A percentile compares a stretch with the other conserved stretches of the same genome.
These are phyloP conservation scores for Phytophthora constricta DNA, from an alignment of 352 stramenopile species.

Conservation along the genomic window DNA sequence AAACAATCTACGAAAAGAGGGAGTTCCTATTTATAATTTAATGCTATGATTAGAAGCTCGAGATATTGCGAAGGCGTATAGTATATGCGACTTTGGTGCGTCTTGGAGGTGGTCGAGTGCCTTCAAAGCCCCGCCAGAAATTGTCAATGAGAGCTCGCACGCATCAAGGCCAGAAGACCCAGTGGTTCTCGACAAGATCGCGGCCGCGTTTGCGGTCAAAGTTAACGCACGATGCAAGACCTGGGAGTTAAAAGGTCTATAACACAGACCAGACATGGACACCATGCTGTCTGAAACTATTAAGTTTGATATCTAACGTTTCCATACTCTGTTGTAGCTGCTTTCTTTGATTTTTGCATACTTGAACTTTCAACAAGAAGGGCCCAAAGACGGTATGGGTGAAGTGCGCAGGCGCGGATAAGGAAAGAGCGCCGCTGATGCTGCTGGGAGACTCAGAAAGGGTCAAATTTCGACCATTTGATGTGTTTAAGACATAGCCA, in stretches of 20 bases:
- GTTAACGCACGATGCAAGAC: background rate
- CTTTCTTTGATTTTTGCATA: constrained; percentile 1
- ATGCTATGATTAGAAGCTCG: background rate
- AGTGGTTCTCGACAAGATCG: background rate
- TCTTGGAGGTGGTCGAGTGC: background rate
- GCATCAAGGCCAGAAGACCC: constrained; percentile 3
- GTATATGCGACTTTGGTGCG: background rate
- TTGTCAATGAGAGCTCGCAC: constrained; percentile 1
- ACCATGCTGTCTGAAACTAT: no score
- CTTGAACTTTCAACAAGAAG: background rate
- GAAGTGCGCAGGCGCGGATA: background rate
- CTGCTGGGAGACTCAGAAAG: background rate
- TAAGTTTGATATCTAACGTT: no score
- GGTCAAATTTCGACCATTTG: constrained; percentile 4
- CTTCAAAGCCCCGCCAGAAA: background rate
- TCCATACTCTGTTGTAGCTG: background rate
- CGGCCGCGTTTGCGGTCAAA: background rate
- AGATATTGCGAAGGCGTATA: background rate
- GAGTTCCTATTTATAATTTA: constrained; percentile 6
- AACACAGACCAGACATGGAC: constrained; percentile 18
- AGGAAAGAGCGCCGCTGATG: constrained; percentile 1
- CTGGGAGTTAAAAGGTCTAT: background rate
- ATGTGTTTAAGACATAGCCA: background rate
- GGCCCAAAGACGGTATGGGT: constrained; percentile 15
- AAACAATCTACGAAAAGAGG: constrained; percentile 11